Evolutionary conservation across 768 basidiomycete species (phyloP), one percentile per base, ranked within the genome.

Genomic region (Leucogyrophana mollusca): DNA sequence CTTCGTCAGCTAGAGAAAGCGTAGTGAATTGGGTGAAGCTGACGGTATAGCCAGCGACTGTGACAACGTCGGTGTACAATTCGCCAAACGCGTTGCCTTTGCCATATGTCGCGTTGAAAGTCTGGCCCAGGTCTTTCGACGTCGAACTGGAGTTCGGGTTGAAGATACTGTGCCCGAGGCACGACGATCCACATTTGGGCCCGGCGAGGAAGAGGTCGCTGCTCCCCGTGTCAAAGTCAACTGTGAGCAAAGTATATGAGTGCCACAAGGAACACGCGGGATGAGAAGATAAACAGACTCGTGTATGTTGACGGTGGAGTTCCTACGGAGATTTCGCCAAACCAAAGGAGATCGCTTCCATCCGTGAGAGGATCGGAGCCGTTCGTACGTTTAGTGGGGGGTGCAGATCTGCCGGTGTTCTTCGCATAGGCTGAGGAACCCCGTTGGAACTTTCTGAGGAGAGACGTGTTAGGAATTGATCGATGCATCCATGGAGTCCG

Each of bases 61-160:
- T 61, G 34, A 74, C 70, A 3, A 50, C 57, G 50, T 73, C 71
- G 18, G 21, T 27, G 56, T 66, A 72, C 18, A 69, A 47, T 18
- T 54, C 45, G 16, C 74, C 73, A 7, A 69, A 66, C 2, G 57
- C 53, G 1, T 65, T 68, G 1, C 67, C 66, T 39, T 74, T 71
- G 20, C 66, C 72, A 49, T 73, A 76, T 18, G 46, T 10, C 35
- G 74, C 64, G 6, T 53, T 50, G 49, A 73, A 71, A 0, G 48
- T 51, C 22, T 57, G n/a, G 24, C 48, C 47, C 21, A 42, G 43
- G 49, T 50, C 42, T 7, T n/a, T 35, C 10, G 4, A 17, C 30
- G 13, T 37, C 16, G 35, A 37, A 16, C 35, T 37, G 9, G 7
- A 16, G n/a, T 16, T 37, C 8, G 68, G 49, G 49, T 66, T 49